Conservation (phyloP, 305 asterid species). For the Nicotiana rustica region DNA sequence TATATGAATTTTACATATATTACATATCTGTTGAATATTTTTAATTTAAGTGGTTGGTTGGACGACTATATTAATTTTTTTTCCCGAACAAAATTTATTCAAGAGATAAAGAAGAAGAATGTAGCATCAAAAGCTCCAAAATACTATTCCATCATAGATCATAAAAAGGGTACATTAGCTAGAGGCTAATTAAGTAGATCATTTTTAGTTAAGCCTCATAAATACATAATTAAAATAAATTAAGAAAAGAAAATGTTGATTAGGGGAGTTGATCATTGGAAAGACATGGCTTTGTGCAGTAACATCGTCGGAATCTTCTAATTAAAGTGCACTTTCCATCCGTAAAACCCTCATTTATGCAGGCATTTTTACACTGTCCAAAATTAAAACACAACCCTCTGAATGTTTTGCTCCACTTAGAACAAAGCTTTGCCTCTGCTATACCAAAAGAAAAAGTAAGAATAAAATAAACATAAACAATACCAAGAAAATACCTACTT, state of each 20-base stretch:
- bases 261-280: neutral
- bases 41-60: no score
- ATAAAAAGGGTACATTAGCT: neutral
- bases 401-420: neutral
- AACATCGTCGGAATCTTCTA: neutral
- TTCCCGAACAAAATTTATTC: no score
- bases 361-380: neutral
- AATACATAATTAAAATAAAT: neutral
- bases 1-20: no score
- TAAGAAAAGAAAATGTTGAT: neutral
- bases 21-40: no score
- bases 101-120: neutral
- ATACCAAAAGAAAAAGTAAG: neutral
- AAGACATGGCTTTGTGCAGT: neutral
- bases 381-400: neutral
- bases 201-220: neutral
- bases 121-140: neutral
- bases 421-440: neutral
- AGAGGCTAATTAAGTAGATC: neutral
- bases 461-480: neutral
- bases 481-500: no score
- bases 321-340: neutral
- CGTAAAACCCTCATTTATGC: neutral
- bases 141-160: neutral
- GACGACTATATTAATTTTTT: no score